These are phyloP conservation scores for Zelonia costaricensis DNA, from an alignment of 208 protist genomes.

Conservation along the genomic window DNA sequence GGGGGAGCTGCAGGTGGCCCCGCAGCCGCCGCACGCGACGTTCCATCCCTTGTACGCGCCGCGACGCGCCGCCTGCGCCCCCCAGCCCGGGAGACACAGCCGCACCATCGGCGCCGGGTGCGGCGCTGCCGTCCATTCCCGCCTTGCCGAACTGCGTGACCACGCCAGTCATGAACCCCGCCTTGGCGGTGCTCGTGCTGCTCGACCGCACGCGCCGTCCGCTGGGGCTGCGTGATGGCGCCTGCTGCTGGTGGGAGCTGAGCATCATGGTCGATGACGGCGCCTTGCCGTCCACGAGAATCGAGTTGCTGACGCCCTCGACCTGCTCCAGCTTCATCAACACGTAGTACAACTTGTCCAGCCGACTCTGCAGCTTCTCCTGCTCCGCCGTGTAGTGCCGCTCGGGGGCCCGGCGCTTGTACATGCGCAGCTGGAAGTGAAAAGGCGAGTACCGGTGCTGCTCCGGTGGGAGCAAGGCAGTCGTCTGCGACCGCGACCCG, in stretches of 20 bases:
- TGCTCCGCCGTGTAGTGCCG: conserved; percentile 43
- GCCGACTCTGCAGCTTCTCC: conserved; percentile 31
- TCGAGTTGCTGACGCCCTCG: conserved; percentile 35
- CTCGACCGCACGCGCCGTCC: too few species aligned
- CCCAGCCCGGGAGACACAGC: too few species aligned
- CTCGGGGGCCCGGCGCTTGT: conserved; percentile 35
- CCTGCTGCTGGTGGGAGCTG: background rate
- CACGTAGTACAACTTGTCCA: conserved; percentile 56
- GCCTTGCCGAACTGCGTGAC: too few species aligned
- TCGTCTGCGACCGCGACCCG: background rate
- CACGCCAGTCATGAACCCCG: too few species aligned
- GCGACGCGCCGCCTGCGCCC: too few species aligned
- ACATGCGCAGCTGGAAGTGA: conserved; percentile 46
- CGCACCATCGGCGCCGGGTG: too few species aligned
- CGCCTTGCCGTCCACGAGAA: conserved; percentile 15
- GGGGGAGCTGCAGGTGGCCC: conserved; percentile 42
- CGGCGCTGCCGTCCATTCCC: background rate
- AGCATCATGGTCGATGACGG: background rate
- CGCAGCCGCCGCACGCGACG: conserved; percentile 37
- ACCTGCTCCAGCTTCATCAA: conserved; percentile 50
- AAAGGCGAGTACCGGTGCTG: conserved; percentile 30
- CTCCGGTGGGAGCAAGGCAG: conserved; percentile 10
- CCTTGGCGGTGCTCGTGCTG: too few species aligned
- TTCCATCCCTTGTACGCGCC: conserved; percentile 26
- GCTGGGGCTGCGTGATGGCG: too few species aligned